Percentiles rank a stretch among this genome's conserved stretches.
phyloP scores from a whole-genome alignment of 1,139 yeast genomes.

The Debaryomyces coudertii region DNA sequence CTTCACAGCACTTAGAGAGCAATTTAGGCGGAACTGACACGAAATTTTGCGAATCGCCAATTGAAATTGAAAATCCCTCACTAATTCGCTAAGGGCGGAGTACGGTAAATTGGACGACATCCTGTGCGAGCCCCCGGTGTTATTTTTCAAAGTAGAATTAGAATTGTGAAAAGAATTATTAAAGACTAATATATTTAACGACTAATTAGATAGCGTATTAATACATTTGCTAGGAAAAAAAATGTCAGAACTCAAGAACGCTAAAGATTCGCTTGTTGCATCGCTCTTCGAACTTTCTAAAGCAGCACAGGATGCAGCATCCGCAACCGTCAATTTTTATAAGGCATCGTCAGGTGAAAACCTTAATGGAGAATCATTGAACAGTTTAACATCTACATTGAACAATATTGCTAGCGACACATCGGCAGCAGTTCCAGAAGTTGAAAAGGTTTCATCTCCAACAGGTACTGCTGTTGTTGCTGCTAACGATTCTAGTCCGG shows the following conservation, averaged over 20 bases:
- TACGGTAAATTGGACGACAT: slow-evolving; percentile 3
- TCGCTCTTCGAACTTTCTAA: slow-evolving; percentile 78
- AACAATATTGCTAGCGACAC: slow-evolving; percentile 21
- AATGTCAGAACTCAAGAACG: slow-evolving; percentile 42
- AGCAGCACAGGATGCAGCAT: slow-evolving; percentile 79
- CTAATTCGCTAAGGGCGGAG: slow-evolving; percentile 8
- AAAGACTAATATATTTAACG: not conserved
- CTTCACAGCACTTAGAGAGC: not conserved
- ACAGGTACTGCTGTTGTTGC: slow-evolving; percentile 20
- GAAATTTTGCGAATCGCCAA: slow-evolving; percentile 5
- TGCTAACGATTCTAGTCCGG: slow-evolving; percentile 22
- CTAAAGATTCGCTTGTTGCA: slow-evolving; percentile 64
- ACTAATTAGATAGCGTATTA: not conserved
- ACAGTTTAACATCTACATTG: slow-evolving; percentile 36
- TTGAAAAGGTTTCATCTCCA: slow-evolving; percentile 8
- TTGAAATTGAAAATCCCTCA: slow-evolving; percentile 3
- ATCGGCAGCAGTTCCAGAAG: slow-evolving; percentile 16
- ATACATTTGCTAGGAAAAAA: slow-evolving; percentile 2
- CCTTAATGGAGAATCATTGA: slow-evolving; percentile 35
- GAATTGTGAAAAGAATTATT: not conserved
- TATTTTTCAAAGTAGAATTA: slow-evolving; percentile 4
- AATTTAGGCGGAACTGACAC: not conserved
- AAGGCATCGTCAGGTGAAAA: slow-evolving; percentile 48
- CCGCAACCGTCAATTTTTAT: slow-evolving; percentile 76
- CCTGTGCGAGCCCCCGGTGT: slow-evolving; percentile 5